Evolutionary conservation across 2,329 filamentous ascomycete genomes (phyloP), one percentile per base, ranked within the genome.

Genomic region (Trichoderma sp.): DNA sequence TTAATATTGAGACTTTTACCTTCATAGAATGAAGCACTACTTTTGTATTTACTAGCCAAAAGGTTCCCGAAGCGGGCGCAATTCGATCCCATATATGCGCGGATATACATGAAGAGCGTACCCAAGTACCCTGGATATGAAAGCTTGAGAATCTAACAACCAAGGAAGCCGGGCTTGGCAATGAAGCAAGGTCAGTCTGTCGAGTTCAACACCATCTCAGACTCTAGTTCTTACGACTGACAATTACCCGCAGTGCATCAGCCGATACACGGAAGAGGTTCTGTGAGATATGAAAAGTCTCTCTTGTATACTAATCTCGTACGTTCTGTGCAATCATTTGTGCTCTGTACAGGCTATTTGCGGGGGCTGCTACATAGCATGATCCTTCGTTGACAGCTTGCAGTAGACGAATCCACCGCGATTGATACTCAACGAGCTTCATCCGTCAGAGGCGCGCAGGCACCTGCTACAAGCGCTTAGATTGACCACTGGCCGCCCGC

Each of bases 361-460:
- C 64, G 28, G 64, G 37, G 52, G 51, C 54, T 13, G 28, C 7
- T 49, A n/a, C n/a, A n/a, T n/a, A 49, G 46, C 21, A 49, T 49
- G 28, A 66, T 66, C 54, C 64, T 66, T 66, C 37, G 52, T n/a
- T 59, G 56, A 28, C 34, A 59, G 28, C 21, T 34, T 59, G 34
- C 59, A 34, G n/a, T 32, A 46, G 43, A 34, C 16, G 28, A 52
- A 52, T 21, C 59, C 43, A 37, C 28, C 26, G n/a, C 54, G 61
- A 26, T 43, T 24, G 34, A 28, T 28, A 56, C 24, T 49, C 21
- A 46, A 37, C 61, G 56, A 49, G 10, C 34, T 26, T 59, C 43
- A 16, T 13, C 21, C 24, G 28, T 32, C 39, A 5, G 13, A 26
- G 21, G 54, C 32, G 32, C 51, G n/a, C 39, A 34, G 39, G 14